These are phyloP conservation scores for Thermomucor indicae-seudaticae DNA, from an alignment of 371 early-diverging fungal genomes.

Conservation along the genomic window DNA sequence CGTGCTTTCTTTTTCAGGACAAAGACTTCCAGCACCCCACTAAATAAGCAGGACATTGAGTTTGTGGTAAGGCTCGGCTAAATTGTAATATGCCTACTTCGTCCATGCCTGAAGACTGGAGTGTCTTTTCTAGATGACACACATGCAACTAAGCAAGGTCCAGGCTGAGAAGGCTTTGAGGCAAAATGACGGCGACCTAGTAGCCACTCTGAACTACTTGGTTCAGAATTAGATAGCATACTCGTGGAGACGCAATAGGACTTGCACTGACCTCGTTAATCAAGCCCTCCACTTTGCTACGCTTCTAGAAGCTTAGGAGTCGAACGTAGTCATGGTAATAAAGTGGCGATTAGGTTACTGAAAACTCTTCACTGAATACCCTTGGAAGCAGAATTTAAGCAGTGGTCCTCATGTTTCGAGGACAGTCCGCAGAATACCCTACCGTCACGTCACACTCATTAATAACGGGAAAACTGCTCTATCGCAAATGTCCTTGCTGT, in stretches of 20 bases:
- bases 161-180: slow-evolving; percentile 10
- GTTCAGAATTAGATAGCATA: slow-evolving; percentile 13
- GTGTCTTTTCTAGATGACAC: slow-evolving; percentile 19
- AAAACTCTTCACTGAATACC: no score
- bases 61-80: slow-evolving; percentile 22
- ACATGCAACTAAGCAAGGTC: slow-evolving; percentile 32
- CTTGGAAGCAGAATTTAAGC: no score
- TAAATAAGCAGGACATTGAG: slow-evolving; percentile 36
- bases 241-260: not conserved
- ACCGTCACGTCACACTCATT: no score
- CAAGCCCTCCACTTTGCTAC: no score
- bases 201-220: slow-evolving; percentile 35
- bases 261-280: not conserved
- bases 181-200: slow-evolving; percentile 14
- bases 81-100: not conserved
- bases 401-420: no score
- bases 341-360: no score
- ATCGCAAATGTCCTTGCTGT: no score
- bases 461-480: no score
- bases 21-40: slow-evolving; percentile 21
- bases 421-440: no score
- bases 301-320: no score
- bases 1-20: not conserved
- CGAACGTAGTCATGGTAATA: no score
- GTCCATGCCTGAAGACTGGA: no score